Conservation (phyloP, 345 rosid species). For the Excoecaria agallocha region DNA sequence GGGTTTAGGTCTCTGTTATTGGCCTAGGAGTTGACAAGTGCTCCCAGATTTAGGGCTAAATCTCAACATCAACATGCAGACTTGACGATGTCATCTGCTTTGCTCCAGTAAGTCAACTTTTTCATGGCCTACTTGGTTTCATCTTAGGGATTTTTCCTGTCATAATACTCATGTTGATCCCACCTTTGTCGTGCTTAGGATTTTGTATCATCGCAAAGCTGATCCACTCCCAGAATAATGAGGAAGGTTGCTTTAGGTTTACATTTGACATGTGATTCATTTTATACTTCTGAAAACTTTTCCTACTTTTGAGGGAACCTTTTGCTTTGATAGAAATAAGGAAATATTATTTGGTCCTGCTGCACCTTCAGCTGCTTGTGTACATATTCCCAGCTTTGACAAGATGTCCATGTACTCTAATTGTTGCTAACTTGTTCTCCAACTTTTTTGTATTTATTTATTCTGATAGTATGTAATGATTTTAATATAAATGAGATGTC, state of each 20-base stretch:
- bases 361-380: neutral
- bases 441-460: neutral
- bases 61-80: constrained; percentile 44
- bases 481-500: neutral
- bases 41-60: constrained; percentile 47
- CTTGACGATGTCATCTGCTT: constrained; percentile 50
- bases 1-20: constrained; percentile 44
- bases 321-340: constrained; percentile 9
- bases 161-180: constrained; percentile 28
- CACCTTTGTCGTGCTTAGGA: constrained; percentile 34
- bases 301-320: neutral
- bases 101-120: constrained; percentile 47
- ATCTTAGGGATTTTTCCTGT: constrained; percentile 40
- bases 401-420: neutral
- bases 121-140: constrained; percentile 42
- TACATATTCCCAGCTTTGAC: constrained; percentile 4
- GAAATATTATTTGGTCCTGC: neutral
- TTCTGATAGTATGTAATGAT: neutral
- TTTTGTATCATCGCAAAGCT: constrained; percentile 24
- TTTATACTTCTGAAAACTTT: constrained; percentile 5
- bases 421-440: neutral
- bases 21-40: constrained; percentile 52
- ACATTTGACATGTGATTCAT: constrained; percentile 11
- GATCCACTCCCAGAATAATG: constrained; percentile 19
- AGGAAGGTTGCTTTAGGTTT: constrained; percentile 27